These are phyloP conservation scores for Tolypocladium cylindrosporum DNA, from an alignment of 2,329 filamentous ascomycete species.

Conservation along the genomic window DNA sequence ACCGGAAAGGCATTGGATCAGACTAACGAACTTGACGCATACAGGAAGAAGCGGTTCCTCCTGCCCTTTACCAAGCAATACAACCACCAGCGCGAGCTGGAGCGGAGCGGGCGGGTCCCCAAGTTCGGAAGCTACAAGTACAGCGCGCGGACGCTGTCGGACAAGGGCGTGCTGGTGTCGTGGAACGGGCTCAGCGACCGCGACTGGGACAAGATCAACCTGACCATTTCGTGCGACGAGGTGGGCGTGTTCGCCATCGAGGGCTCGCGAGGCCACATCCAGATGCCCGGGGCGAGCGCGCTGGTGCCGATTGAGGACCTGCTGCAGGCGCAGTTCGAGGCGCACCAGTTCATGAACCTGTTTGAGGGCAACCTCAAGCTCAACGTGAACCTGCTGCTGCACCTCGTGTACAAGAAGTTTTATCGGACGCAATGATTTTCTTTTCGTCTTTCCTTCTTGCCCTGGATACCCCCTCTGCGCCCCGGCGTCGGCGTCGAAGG, in stretches of 20 bases:
- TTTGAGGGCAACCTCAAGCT: constrained; percentile 80
- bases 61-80: constrained; percentile 98
- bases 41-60: constrained; percentile 79
- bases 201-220: constrained; percentile 85
- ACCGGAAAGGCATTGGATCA: too few relatives aligned
- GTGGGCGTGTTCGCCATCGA: constrained; percentile 92
- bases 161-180: constrained; percentile 89
- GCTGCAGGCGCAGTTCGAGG: constrained; percentile 93
- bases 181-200: constrained; percentile 76
- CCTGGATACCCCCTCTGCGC: background rate
- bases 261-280: constrained; percentile 82
- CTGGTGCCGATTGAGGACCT: constrained; percentile 86
- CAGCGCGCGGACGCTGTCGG: constrained; percentile 74
- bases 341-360: constrained; percentile 89
- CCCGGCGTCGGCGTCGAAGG: background rate
- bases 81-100: constrained; percentile 94
- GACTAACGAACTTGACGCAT: background rate
- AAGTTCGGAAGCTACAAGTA: constrained; percentile 99
- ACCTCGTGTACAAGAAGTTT: constrained; percentile 98
- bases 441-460: background rate
- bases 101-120: constrained; percentile 83
- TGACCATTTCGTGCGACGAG: constrained; percentile 89
- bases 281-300: constrained; percentile 88
- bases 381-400: constrained; percentile 93
- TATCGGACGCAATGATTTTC: constrained; percentile 57